A percentile compares a stretch with the other conserved stretches of the same genome.
These are phyloP conservation scores for Aspergillus flavus DNA, from an alignment of 2,329 filamentous ascomycete genomes.

Conservation along the genomic window DNA sequence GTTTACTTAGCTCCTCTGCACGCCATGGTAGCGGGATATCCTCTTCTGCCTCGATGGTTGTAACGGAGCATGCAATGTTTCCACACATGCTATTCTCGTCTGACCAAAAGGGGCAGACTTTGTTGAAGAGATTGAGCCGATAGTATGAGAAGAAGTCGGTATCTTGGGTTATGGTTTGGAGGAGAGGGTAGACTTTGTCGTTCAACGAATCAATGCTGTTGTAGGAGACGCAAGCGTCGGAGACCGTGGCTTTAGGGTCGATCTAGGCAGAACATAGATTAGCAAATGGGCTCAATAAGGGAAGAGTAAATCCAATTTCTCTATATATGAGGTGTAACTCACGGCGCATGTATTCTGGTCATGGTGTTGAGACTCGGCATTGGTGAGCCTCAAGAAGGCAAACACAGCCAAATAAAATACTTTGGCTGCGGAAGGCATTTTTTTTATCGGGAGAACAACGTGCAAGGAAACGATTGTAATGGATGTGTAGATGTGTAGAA, in stretches of 20 bases:
- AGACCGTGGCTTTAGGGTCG: constrained; percentile 83
- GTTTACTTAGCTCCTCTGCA: constrained; percentile 85
- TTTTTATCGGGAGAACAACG: constrained; percentile 11
- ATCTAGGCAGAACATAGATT: constrained; percentile 59
- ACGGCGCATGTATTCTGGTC: constrained; percentile 58
- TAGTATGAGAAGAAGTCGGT: constrained; percentile 99
- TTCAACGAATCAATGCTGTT: constrained; percentile 86
- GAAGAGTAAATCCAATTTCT: background rate
- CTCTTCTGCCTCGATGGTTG: constrained; percentile 91
- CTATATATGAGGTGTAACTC: constrained; percentile 35
- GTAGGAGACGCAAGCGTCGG: constrained; percentile 93
- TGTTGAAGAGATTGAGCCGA: constrained; percentile 90
- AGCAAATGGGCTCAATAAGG: background rate
- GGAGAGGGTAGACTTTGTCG: constrained; percentile 69
- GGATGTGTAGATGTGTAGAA: background rate
- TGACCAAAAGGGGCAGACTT: constrained; percentile 93
- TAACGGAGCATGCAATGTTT: constrained; percentile 94
- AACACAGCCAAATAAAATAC: constrained; percentile 66
- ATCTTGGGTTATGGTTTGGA: constrained; percentile 78
- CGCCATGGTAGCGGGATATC: constrained; percentile 93
- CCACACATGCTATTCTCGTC: constrained; percentile 93
- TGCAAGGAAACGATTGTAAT: background rate
- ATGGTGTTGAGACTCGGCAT: constrained; percentile 45
- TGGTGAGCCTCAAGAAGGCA: constrained; percentile 55
- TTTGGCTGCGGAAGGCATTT: constrained; percentile 57